A percentile compares a stretch with the other conserved stretches of the same genome.
Conservation (phyloP, 352 stramenopile species). For the Globisporangium lucens region DNA sequence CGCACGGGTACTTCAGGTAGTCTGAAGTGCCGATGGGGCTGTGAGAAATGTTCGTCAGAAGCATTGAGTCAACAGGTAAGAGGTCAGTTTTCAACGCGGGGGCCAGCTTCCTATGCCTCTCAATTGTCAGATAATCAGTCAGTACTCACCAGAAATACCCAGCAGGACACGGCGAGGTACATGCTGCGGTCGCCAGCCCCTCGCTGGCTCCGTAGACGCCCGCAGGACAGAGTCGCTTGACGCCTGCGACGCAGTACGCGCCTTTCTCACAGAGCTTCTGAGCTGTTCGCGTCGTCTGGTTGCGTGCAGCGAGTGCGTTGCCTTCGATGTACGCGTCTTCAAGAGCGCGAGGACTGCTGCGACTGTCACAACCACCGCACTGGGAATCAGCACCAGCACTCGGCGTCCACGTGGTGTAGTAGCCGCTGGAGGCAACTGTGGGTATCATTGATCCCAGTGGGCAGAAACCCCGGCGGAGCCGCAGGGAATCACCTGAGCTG, state of each 20-base stretch:
- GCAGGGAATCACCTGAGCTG: constrained; percentile 29
- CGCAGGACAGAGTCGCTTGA: constrained; percentile 48
- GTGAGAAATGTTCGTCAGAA: neutral
- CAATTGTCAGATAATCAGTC: neutral
- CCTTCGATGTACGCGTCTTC: constrained; percentile 47
- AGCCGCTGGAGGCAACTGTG: constrained; percentile 35
- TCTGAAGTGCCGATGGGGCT: constrained; percentile 46
- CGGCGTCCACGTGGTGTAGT: constrained; percentile 54
- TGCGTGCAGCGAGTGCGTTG: constrained; percentile 22
- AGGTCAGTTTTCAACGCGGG: neutral
- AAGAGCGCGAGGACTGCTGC: constrained; percentile 11
- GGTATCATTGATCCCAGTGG: constrained; percentile 40
- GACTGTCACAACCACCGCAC: neutral
- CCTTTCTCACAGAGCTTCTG: constrained; percentile 54
- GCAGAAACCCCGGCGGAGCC: constrained; percentile 43
- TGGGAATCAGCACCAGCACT: constrained; percentile 10
- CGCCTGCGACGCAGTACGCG: constrained; percentile 47
- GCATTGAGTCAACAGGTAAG: neutral
- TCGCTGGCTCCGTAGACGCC: constrained; percentile 41
- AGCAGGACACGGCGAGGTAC: constrained; percentile 49
- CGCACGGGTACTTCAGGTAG: constrained; percentile 37
- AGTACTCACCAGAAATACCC: constrained; percentile 60
- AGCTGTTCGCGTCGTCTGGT: constrained; percentile 38
- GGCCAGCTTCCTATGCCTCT: neutral
- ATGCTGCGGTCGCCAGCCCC: constrained; percentile 40